Evolutionary conservation across 306 rosid species (phyloP).

Genomic region (Vigna unguiculata): DNA sequence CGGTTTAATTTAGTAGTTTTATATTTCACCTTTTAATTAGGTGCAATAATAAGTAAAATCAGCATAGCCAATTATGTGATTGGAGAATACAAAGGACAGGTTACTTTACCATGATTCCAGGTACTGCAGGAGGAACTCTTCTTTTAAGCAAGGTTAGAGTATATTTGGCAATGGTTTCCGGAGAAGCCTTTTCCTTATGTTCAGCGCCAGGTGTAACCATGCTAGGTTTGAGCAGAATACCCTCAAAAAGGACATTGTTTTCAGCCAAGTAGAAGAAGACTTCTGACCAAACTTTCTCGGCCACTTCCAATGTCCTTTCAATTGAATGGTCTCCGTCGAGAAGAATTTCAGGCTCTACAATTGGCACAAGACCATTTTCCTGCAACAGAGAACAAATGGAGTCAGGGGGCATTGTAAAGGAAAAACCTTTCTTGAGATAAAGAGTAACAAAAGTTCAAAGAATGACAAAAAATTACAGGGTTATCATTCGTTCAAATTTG

Average conservation of each 20-base stretch:
- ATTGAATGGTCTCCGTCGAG: constrained; percentile 98
- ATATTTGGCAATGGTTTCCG: constrained; percentile 81
- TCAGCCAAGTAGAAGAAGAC: constrained; percentile 94
- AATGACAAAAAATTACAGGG: background rate
- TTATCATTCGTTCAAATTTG: constrained; percentile 2
- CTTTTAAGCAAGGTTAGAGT: constrained; percentile 85
- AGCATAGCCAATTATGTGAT: constrained; percentile 18
- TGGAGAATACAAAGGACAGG: constrained; percentile 22
- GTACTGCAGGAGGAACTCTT: constrained; percentile 98
- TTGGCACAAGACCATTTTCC: constrained; percentile 99
- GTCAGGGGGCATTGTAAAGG: background rate
- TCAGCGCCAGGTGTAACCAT: constrained; percentile 99
- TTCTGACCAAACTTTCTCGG: constrained; percentile 98
- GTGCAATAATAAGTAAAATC: background rate
- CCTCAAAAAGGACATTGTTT: constrained; percentile 92
- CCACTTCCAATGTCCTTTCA: constrained; percentile 93
- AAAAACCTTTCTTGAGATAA: constrained; percentile 15
- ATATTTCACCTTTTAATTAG: background rate
- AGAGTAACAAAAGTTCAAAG: constrained; percentile 4
- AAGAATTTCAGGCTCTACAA: constrained; percentile 99
- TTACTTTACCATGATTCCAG: constrained; percentile 91
- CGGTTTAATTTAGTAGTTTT: constrained; percentile 20
- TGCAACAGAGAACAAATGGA: constrained; percentile 45
- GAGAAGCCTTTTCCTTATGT: constrained; percentile 89
- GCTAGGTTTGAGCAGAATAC: constrained; percentile 98